These are phyloP conservation scores for Fragaria ananassa DNA, from an alignment of 306 rosid genomes.

Conservation along the genomic window DNA sequence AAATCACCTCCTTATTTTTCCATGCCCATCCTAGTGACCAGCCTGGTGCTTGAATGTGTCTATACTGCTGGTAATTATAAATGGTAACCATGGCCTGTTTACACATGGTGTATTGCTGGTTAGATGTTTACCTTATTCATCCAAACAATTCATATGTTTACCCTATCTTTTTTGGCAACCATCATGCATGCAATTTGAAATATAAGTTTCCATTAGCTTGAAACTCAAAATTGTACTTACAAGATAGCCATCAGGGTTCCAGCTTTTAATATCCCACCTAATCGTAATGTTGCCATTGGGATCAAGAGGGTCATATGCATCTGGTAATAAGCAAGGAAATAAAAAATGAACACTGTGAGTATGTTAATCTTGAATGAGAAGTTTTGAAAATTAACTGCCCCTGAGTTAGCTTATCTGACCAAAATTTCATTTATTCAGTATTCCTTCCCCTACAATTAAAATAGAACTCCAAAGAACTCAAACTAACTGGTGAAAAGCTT, in stretches of 20 bases:
- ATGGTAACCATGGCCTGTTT: slow-evolving; percentile 70
- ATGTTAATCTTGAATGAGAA: neutral
- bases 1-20: slow-evolving; percentile 85
- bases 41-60: slow-evolving; percentile 76
- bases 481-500: neutral
- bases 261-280: slow-evolving; percentile 70
- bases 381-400: neutral
- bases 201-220: neutral
- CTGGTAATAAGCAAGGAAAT: slow-evolving; percentile 37
- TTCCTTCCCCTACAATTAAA: neutral
- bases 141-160: neutral
- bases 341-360: neutral
- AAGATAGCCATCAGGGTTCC: slow-evolving; percentile 77
- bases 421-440: neutral
- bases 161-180: neutral
- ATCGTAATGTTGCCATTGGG: slow-evolving; percentile 75
- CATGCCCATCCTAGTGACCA: slow-evolving; percentile 85
- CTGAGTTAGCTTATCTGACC: neutral
- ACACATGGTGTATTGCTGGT: slow-evolving; percentile 17
- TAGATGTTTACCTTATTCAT: slow-evolving; percentile 19
- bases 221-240: slow-evolving; percentile 37
- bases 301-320: slow-evolving; percentile 84
- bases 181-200: neutral
- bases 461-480: no score
- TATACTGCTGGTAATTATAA: slow-evolving; percentile 74